Evolutionary conservation across 1,284 basidiomycete species (phyloP), one percentile per base, ranked within the genome.

Genomic region (Pyrrhoderma lamaoense): DNA sequence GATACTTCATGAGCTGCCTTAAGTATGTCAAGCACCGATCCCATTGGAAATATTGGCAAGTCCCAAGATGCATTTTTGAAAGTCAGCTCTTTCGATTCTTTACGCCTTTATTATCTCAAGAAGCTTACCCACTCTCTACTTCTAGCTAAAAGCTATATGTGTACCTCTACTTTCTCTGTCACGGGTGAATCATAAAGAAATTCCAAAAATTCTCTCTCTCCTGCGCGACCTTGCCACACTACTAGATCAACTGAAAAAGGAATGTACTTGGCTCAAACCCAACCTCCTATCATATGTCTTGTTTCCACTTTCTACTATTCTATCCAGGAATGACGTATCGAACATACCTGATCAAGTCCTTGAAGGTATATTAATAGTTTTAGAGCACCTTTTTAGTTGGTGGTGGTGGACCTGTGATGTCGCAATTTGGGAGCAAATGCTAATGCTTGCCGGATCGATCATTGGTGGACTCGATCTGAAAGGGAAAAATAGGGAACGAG

Each of bases 261-360:
- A 36, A 5, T 40, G 38, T 35, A 34, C 18, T 21, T 21, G 42
- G 35, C 73, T 92, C 31, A 72, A 76, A 1, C 64, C 77, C 0
- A 74, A 77, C n/a, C 72, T 93, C 38, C 78, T 91, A 42, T 84
- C 85, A 48, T 97, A 96, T 65, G 70, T 82, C 31, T 89, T 93
- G 67, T 88, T 91, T 59, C 93, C 93, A 1, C 64, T 96, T 51
- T 89, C 90, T 0, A 79, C 82, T 22, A 79, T 94, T 45, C 74
- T 96, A 19, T 82, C 85, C 47, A 80, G 86, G 27, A 88, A 91
- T 61, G 57, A 72, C 7, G 75, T 82, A 8, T 61, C 73, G 2
- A 66, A 73, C 8, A 82, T 93, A 36, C 88, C 92, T 7, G 87
- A 94, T 61, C 80, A 80, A 58, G 69, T 92, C 21, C 70, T 95